A percentile compares a stretch with the other conserved stretches of the same genome.
Conservation (phyloP, 306 rosid species). For the Carpinus fangiana region DNA sequence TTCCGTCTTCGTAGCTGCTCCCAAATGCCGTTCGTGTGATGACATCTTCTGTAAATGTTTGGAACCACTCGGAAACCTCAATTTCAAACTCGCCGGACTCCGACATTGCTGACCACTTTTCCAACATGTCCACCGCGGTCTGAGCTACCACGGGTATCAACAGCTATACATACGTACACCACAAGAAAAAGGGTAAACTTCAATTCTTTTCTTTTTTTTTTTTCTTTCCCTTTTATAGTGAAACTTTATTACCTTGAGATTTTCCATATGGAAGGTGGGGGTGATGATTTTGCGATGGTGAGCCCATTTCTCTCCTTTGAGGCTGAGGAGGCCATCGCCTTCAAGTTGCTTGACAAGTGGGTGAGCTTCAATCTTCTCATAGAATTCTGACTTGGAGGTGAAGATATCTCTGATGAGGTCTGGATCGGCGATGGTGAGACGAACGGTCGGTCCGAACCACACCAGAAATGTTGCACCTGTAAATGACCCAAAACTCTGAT, state of each 20-base stretch:
- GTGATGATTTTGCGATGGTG: constrained; percentile 79
- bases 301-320: constrained; percentile 94
- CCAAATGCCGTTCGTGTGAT: constrained; percentile 82
- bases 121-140: constrained; percentile 78
- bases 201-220: not conserved
- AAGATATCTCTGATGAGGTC: constrained; percentile 87
- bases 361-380: constrained; percentile 92
- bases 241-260: constrained; percentile 61
- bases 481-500: not conserved
- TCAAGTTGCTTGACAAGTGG: constrained; percentile 94
- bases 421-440: constrained; percentile 85
- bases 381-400: constrained; percentile 73
- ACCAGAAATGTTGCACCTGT: constrained; percentile 85
- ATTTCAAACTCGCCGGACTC: constrained; percentile 74
- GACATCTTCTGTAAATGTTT: constrained; percentile 73
- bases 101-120: constrained; percentile 61
- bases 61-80: constrained; percentile 85
- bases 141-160: constrained; percentile 79
- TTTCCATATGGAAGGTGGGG: constrained; percentile 92
- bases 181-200: not conserved
- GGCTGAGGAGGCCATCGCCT: constrained; percentile 96
- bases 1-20: constrained; percentile 89
- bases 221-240: not conserved
- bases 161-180: constrained; percentile 36
- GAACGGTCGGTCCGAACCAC: constrained; percentile 92